Evolutionary conservation across 2,329 filamentous ascomycete species (phyloP), one percentile per base, ranked within the genome.

Genomic region (Alternaria metachromatica): DNA sequence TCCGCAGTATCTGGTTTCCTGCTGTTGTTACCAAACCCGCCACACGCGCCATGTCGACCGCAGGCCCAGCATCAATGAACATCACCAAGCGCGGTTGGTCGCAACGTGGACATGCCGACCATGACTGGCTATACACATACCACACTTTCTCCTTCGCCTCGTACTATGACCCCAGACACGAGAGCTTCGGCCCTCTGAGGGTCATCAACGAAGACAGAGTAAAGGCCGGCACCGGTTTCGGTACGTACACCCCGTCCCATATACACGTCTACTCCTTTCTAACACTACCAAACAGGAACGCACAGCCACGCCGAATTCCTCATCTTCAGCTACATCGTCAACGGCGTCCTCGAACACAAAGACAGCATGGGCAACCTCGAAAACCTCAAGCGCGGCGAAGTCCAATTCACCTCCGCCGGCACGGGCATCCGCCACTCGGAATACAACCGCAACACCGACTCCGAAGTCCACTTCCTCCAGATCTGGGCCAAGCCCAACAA

Each of bases 141-240:
- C 93, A 96, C 83, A 92, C 90, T 67, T 96, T 97, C 84, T 90
- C 87, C 73, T 96, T 97, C 80, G 92, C 92, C 45, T 85, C 81
- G 43, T 90, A 90, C 81, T 89, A 89, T 79, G 86, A 93, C 76
- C 90, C 91, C 2, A 78, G 81, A 25, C 91, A 89, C 82, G 86
- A 86, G 49, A 85, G 87, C 66, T 96, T 92, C 76, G 93, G 94
- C 8, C 87, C 90, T 25, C 86, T 97, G 50, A 89, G 93, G 60
- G 93, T 97, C 43, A 89, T 97, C 74, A 97, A 97, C 76, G 93
- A 97, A 82, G 93, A 97, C 79, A 90, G 92, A 33, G 93, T 97
- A 33, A 87, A 88, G 73, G 83, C 89, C 26, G 87, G 88, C 63
- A 88, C 86, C 10, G 93, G 93, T 5, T 97, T 97, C 82, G 92